Conservation (phyloP, 306 rosid species). For the Prinsepia uniflora region DNA sequence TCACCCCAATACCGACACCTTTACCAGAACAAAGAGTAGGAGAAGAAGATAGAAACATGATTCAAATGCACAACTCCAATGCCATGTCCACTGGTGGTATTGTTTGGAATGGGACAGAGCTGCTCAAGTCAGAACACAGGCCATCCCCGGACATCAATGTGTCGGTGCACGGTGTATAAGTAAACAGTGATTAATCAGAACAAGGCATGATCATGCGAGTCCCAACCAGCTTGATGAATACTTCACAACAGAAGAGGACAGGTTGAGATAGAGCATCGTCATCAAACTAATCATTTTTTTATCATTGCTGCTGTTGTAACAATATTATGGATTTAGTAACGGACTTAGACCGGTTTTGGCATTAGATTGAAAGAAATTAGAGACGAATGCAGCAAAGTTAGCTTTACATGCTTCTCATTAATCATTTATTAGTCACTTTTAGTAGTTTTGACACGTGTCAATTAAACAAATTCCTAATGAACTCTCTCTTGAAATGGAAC, state of each 20-base stretch:
- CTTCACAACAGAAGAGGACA: not conserved
- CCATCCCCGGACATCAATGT: conserved; percentile 72
- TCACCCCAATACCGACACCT: conserved; percentile 8
- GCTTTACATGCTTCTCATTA: not conserved
- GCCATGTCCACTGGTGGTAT: conserved; percentile 28
- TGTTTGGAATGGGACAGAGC: conserved; percentile 50
- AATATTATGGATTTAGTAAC: not conserved
- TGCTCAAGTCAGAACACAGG: conserved; percentile 43
- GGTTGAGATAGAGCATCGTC: not conserved
- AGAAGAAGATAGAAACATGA: conserved; percentile 32
- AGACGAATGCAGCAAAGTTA: not conserved
- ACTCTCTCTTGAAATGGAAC: not conserved
- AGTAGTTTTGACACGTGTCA: too few species aligned
- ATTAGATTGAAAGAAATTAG: not conserved
- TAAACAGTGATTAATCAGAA: conserved; percentile 9
- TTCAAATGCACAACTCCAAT: conserved; percentile 35
- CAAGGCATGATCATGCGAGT: not conserved
- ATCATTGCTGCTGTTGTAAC: not conserved
- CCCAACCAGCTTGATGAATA: not conserved
- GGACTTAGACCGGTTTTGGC: not conserved
- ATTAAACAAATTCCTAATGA: not conserved
- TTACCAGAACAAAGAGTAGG: conserved; percentile 40
- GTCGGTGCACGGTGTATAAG: conserved; percentile 44
- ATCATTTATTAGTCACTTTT: too few species aligned
- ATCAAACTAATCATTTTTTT: conserved; percentile 13